Evolutionary conservation across 768 basidiomycete species (phyloP).

Genomic region (Lactarius hatsudake): DNA sequence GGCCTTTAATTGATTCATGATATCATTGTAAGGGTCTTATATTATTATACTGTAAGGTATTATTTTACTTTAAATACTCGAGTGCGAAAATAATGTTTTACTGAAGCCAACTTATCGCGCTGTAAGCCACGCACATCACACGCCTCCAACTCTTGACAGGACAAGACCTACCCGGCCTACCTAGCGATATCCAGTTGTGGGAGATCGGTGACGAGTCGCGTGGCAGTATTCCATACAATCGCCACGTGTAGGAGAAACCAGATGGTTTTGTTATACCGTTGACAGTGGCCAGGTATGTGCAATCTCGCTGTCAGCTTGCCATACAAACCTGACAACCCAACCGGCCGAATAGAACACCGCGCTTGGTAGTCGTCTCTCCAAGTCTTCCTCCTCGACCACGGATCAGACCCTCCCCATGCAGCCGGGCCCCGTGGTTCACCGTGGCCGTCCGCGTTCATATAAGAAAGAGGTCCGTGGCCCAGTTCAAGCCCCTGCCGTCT

Average conservation of each 20-base stretch:
- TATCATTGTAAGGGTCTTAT: too few relatives aligned
- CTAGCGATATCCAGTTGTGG: slow-evolving; percentile 93
- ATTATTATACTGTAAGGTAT: too few relatives aligned
- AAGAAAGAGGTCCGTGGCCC: slow-evolving; percentile 24
- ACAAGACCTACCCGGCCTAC: slow-evolving; percentile 43
- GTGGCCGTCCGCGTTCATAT: slow-evolving; percentile 19
- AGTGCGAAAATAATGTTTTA: too few relatives aligned
- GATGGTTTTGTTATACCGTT: slow-evolving; percentile 88
- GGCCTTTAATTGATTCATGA: too few relatives aligned
- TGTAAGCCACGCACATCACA: too few relatives aligned
- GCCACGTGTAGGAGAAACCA: slow-evolving; percentile 95
- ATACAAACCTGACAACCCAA: slow-evolving; percentile 13
- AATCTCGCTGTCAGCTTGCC: not conserved
- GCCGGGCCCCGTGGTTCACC: not conserved
- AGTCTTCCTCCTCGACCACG: slow-evolving; percentile 29
- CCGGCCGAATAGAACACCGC: slow-evolving; percentile 56
- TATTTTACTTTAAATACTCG: too few relatives aligned
- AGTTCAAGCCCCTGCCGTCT: slow-evolving; percentile 11
- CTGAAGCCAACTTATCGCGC: too few relatives aligned
- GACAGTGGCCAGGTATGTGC: slow-evolving; percentile 67
- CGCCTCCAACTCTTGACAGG: slow-evolving; percentile 8
- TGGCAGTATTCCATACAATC: slow-evolving; percentile 83
- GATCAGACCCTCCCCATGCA: slow-evolving; percentile 22
- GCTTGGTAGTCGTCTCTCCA: slow-evolving; percentile 64
- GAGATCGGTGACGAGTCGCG: slow-evolving; percentile 83